Base-by-base conservation (phyloP, 306 rosid genomes). In the Trifolium pratense region DNA sequence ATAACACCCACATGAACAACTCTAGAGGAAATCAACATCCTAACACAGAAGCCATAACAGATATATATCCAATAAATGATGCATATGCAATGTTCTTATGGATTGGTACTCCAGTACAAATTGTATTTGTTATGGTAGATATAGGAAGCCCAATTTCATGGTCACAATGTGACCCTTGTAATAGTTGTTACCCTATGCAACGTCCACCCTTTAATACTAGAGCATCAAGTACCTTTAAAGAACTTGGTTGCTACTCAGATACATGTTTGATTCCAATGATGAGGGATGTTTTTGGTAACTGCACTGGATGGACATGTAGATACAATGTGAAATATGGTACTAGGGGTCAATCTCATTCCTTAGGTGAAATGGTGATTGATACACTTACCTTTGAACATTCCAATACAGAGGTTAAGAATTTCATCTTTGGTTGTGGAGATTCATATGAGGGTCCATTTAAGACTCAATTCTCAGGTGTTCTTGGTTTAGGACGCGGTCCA, bases 401-500 rank as follows among this genome's bases (percentile, higher is more conserved):
- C 1, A 49, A 58, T 39, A 29, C 29, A 12, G 56, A 39, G 21
- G 31, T 76, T 3, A 58, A 74, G 7, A 7, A 73, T 15, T 80
- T 80, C 45, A 13, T 84, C 9, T 48, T 77, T 79, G 84, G 85
- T 3, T 80, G 84, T 42, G 84, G 73, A 3, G 75, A 77, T 23
- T 80, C 75, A 0, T 62, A 56, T 14, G 78, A 84, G 45, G 83
- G 85, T 11, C 64, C 78, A 20, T 84, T 37, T 40, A 53, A 42
- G 34, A 6, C 65, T 3, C 80, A 73, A 15, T 73, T 84, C 2
- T 63, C 78, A 0, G 82, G 84, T 2, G 78, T 80, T 63, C 40
- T 84, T 0, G 87, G 87, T 32, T 66, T 84, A 4, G 87, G 85
- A 13, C 62, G 87, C 4, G 80, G 87, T 13, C 87, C 76, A 0